Evolutionary conservation across 352 stramenopile genomes (phyloP).

Genomic region (Globisporangium polare): DNA sequence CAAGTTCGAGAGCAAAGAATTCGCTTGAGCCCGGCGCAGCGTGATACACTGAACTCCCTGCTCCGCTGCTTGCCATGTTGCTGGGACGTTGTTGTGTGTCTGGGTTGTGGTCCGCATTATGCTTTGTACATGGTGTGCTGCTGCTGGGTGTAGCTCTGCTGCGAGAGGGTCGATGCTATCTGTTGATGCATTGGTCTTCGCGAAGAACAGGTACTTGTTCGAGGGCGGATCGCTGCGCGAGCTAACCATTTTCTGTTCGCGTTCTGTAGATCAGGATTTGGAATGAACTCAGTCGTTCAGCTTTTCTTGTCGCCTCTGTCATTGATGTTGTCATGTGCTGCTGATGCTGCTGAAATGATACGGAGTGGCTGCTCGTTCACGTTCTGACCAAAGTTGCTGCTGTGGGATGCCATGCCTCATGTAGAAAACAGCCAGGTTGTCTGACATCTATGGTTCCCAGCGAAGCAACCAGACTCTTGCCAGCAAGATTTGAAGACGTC

Average conservation of each 20-base stretch:
- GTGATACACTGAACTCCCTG: not conserved
- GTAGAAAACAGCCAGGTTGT: slow-evolving; percentile 8
- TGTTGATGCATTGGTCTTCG: slow-evolving; percentile 5
- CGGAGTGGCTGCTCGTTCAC: not conserved
- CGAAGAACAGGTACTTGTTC: slow-evolving; percentile 16
- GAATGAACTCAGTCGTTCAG: slow-evolving; percentile 22
- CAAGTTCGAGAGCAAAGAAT: slow-evolving; percentile 69
- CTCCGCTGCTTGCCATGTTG: not conserved
- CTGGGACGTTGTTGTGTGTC: not conserved
- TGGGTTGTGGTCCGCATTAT: slow-evolving; percentile 3
- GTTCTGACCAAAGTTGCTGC: slow-evolving; percentile 14
- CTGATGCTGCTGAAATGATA: not conserved
- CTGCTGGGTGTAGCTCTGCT: slow-evolving; percentile 5
- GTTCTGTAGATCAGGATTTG: slow-evolving; percentile 23
- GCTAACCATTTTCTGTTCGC: slow-evolving; percentile 24
- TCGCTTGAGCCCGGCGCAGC: slow-evolving; percentile 25
- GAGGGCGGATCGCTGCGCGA: slow-evolving; percentile 8
- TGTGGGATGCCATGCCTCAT: slow-evolving; percentile 19
- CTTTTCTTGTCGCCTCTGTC: slow-evolving; percentile 6
- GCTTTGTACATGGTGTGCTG: slow-evolving; percentile 14
- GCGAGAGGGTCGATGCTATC: slow-evolving; percentile 2
- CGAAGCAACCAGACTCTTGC: not conserved
- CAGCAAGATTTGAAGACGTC: not conserved
- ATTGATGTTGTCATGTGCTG: not conserved
- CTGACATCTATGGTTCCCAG: not conserved